Evolutionary conservation across 176 grass and related monocot species (phyloP).

Genomic region (Hordeum marinum): DNA sequence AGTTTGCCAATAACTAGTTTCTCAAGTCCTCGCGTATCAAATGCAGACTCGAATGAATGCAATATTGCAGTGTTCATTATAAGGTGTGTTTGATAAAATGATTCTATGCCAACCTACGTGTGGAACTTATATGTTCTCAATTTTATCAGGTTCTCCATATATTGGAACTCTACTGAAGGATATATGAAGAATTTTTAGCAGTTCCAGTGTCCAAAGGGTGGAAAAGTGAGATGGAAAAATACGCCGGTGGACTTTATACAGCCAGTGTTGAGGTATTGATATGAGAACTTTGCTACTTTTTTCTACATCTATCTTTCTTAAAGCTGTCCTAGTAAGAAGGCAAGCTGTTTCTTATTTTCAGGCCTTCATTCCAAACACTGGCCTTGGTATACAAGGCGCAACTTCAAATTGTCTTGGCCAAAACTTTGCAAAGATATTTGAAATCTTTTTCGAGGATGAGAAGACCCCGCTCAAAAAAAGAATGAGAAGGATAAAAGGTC

Average conservation of each 20-base stretch:
- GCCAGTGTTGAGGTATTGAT: constrained; percentile 81
- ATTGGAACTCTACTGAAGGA: constrained; percentile 85
- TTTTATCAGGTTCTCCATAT: constrained; percentile 76
- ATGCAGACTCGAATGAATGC: background rate
- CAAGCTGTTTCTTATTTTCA: background rate
- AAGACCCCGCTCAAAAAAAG: constrained; percentile 11
- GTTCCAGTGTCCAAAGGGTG: constrained; percentile 84
- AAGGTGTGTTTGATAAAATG: background rate
- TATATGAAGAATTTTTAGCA: constrained; percentile 93
- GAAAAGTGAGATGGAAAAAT: constrained; percentile 97
- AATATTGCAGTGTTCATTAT: background rate
- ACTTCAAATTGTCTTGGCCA: constrained; percentile 94
- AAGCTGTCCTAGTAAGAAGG: background rate
- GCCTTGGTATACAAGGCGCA: constrained; percentile 90
- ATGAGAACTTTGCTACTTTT: background rate
- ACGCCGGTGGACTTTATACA: constrained; percentile 85
- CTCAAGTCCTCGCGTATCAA: background rate
- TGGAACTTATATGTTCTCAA: background rate
- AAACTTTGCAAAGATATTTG: constrained; percentile 96
- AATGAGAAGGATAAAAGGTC: constrained; percentile 49
- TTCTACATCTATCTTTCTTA: background rate
- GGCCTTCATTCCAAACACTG: constrained; percentile 77
- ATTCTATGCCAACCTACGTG: background rate
- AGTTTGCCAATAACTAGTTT: background rate
- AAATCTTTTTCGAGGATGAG: constrained; percentile 91